Evolutionary conservation across 208 protist genomes (phyloP).

Genomic region (Crithidia fasciculata): DNA sequence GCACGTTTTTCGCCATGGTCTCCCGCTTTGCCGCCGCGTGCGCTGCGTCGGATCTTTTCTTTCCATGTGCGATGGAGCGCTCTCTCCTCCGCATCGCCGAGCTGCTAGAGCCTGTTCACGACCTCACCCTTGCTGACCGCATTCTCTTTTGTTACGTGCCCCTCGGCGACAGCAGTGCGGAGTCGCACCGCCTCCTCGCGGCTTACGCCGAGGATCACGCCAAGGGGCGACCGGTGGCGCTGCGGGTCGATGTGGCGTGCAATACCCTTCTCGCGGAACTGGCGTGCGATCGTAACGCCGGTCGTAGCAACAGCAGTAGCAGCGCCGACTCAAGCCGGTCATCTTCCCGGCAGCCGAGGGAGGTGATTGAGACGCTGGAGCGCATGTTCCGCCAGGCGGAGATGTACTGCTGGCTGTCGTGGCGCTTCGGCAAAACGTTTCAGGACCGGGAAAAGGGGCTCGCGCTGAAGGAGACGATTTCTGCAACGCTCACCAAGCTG

Average conservation of each 20-base stretch:
- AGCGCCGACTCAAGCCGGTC: too few relatives aligned
- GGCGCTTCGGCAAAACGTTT: constrained; percentile 84
- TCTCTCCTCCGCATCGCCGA: constrained; percentile 66
- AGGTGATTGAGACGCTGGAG: constrained; percentile 41
- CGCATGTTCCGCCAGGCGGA: constrained; percentile 63
- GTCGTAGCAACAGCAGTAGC: neutral
- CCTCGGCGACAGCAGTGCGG: constrained; percentile 54
- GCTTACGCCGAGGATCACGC: constrained; percentile 67
- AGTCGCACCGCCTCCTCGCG: constrained; percentile 50
- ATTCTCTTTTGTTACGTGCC: constrained; percentile 86
- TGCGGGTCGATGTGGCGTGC: constrained; percentile 52
- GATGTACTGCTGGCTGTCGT: constrained; percentile 89
- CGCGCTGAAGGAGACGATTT: constrained; percentile 42
- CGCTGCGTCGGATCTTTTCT: constrained; percentile 49
- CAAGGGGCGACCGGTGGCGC: constrained; percentile 33
- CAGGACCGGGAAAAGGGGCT: constrained; percentile 50
- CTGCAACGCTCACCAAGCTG: constrained; percentile 37
- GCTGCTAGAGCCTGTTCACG: constrained; percentile 55
- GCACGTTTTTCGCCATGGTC: constrained; percentile 47
- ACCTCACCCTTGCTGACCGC: constrained; percentile 58
- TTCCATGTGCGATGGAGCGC: constrained; percentile 76
- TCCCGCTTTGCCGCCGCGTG: constrained; percentile 48
- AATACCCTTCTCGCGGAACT: constrained; percentile 8
- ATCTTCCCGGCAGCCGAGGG: neutral
- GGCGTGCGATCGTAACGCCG: too few relatives aligned